These are phyloP conservation scores for Akebia trifoliata DNA, from an alignment of 164 flowering plant species.

Conservation along the genomic window DNA sequence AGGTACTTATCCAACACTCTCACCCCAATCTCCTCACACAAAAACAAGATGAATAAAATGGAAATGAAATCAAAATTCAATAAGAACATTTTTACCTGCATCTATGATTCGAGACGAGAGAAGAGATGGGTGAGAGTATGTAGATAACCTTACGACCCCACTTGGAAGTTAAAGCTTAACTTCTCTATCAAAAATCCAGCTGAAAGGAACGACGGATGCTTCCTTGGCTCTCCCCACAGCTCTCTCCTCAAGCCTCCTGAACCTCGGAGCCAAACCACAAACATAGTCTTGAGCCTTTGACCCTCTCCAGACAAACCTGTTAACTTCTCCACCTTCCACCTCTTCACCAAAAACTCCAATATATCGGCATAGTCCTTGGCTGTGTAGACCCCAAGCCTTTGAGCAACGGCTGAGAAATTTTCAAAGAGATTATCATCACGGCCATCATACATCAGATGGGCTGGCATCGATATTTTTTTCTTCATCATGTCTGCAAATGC, in stretches of 20 bases:
- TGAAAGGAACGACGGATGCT: conserved; percentile 38
- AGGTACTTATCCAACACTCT: too few species aligned
- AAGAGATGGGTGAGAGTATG: conserved; percentile 3
- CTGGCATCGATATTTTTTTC: conserved; percentile 62
- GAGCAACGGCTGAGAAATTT: conserved; percentile 62
- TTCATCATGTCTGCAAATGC: conserved; percentile 61
- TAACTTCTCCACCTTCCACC: conserved; percentile 57
- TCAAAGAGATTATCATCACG: conserved; percentile 46
- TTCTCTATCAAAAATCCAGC: conserved; percentile 61
- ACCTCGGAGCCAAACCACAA: conserved; percentile 50
- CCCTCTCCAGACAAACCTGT: conserved; percentile 66
- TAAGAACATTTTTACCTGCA: not conserved
- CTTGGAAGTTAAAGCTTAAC: conserved; percentile 35
- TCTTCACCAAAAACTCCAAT: conserved; percentile 57
- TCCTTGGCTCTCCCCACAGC: conserved; percentile 39
- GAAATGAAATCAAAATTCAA: not conserved
- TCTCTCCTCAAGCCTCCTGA: conserved; percentile 47
- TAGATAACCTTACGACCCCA: not conserved
- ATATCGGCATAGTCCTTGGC: conserved; percentile 65
- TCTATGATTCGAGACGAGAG: not conserved
- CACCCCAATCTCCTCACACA: not conserved
- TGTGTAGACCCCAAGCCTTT: conserved; percentile 59
- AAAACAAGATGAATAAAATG: not conserved
- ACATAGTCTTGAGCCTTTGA: conserved; percentile 61
- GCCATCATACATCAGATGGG: conserved; percentile 58